phyloP scores from a whole-genome alignment of 257 asterid species.

The Ophiorrhiza pumila region DNA sequence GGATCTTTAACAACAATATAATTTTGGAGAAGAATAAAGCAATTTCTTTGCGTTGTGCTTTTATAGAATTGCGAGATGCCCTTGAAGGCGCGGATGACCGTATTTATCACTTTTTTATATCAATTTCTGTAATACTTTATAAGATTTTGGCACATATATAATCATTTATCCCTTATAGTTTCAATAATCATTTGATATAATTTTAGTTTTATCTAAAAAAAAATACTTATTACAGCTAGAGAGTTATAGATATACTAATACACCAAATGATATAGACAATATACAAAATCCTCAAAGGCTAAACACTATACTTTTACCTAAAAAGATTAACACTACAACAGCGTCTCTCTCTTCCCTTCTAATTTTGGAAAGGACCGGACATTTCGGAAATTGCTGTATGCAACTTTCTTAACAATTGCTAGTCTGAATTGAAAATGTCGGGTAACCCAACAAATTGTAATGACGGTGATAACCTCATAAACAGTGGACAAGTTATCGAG shows the following conservation, averaged over 20 bases:
- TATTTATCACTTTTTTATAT: too few relatives aligned
- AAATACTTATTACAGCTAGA: too few relatives aligned
- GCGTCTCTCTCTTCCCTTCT: background rate
- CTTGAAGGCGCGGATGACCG: too few relatives aligned
- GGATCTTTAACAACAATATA: background rate
- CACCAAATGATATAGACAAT: too few relatives aligned
- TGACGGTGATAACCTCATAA: background rate
- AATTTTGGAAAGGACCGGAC: background rate
- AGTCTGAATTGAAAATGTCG: background rate
- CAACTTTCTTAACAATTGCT: background rate
- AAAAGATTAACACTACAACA: background rate
- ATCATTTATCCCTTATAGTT: too few relatives aligned
- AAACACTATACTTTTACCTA: too few relatives aligned
- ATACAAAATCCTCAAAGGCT: too few relatives aligned
- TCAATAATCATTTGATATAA: too few relatives aligned
- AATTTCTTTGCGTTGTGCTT: background rate
- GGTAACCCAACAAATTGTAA: conserved; percentile 4
- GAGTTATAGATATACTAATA: too few relatives aligned
- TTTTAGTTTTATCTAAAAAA: too few relatives aligned
- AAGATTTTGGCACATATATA: too few relatives aligned
- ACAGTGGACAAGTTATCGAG: background rate
- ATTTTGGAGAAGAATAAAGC: background rate
- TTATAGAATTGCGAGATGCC: background rate
- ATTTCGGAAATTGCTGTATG: background rate
- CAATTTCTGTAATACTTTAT: too few relatives aligned